These are phyloP conservation scores for Trypanosoma boissoni DNA, from an alignment of 208 protist species.

Conservation along the genomic window DNA sequence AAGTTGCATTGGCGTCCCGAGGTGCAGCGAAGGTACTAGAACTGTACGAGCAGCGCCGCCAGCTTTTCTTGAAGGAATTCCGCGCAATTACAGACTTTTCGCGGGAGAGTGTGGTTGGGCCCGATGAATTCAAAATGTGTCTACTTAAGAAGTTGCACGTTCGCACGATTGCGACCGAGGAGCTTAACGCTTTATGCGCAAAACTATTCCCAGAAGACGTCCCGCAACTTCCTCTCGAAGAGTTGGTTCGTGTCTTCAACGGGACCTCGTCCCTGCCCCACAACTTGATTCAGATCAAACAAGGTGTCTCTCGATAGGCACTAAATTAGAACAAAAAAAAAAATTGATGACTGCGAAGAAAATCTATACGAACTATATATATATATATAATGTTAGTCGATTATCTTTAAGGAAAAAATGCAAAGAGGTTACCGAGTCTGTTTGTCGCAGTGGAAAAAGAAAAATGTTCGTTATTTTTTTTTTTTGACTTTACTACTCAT, in stretches of 20 bases:
- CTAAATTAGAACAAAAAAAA: not conserved
- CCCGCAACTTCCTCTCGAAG: slow-evolving; percentile 74
- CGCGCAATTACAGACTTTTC: slow-evolving; percentile 87
- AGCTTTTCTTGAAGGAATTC: slow-evolving; percentile 89
- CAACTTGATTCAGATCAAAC: slow-evolving; percentile 64
- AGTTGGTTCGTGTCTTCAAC: slow-evolving; percentile 84
- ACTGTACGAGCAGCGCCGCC: slow-evolving; percentile 79
- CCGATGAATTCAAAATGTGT: slow-evolving; percentile 83
- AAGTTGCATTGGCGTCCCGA: slow-evolving; percentile 41
- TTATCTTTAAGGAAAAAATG: not conserved
- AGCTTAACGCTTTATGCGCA: slow-evolving; percentile 69
- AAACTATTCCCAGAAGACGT: slow-evolving; percentile 66
- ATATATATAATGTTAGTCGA: too few relatives aligned
- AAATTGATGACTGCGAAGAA: not conserved
- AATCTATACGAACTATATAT: not conserved
- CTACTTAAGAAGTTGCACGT: slow-evolving; percentile 70
- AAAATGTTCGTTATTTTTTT: too few relatives aligned
- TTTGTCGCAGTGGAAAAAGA: too few relatives aligned
- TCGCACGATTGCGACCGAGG: slow-evolving; percentile 48
- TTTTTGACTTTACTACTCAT: not conserved
- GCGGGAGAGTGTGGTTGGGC: slow-evolving; percentile 78
- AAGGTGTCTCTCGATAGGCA: slow-evolving; percentile 36
- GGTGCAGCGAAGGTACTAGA: slow-evolving; percentile 68
- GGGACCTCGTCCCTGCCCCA: slow-evolving; percentile 80
- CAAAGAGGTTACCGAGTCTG: too few relatives aligned